These are phyloP conservation scores for Pittosporum tobira DNA, from an alignment of 129 eudicot species.

Conservation along the genomic window DNA sequence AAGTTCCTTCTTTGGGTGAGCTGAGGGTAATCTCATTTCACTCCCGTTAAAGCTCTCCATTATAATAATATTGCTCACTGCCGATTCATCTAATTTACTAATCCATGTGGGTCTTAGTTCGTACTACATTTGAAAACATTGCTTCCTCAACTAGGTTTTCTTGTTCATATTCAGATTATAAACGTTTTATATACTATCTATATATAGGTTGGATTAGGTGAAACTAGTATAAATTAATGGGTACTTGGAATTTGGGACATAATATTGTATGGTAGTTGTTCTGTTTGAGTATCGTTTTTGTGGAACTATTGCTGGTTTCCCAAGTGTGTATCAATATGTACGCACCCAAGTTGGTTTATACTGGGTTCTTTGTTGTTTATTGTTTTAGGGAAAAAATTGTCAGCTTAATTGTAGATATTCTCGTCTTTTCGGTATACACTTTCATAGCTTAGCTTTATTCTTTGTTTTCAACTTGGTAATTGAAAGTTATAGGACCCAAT, in stretches of 20 bases:
- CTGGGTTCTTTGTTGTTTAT: conserved; percentile 10
- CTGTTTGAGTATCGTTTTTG: not conserved
- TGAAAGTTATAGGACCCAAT: not conserved
- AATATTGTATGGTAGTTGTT: not conserved
- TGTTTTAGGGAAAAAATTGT: too few relatives aligned
- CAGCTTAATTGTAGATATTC: conserved; percentile 12
- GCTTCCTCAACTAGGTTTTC: not conserved
- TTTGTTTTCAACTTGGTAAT: not conserved
- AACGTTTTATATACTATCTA: not conserved
- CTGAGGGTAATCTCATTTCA: conserved; percentile 5
- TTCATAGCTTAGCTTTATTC: not conserved
- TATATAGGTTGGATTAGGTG: too few relatives aligned
- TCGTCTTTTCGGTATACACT: not conserved
- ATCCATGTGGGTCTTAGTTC: conserved; percentile 8
- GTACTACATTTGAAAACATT: not conserved
- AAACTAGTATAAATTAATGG: not conserved
- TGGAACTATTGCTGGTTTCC: conserved; percentile 8
- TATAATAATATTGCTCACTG: not conserved
- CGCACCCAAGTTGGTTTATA: conserved; percentile 14
- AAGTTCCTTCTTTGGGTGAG: conserved; percentile 2
- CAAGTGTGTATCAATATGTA: conserved; percentile 22
- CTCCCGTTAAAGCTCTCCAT: not conserved
- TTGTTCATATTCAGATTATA: not conserved
- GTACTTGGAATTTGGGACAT: not conserved
- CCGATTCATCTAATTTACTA: not conserved